Percentiles rank a stretch among this genome's conserved stretches.
Conservation (phyloP, 495 filamentous ascomycete genomes). For the Tuber indicum region DNA sequence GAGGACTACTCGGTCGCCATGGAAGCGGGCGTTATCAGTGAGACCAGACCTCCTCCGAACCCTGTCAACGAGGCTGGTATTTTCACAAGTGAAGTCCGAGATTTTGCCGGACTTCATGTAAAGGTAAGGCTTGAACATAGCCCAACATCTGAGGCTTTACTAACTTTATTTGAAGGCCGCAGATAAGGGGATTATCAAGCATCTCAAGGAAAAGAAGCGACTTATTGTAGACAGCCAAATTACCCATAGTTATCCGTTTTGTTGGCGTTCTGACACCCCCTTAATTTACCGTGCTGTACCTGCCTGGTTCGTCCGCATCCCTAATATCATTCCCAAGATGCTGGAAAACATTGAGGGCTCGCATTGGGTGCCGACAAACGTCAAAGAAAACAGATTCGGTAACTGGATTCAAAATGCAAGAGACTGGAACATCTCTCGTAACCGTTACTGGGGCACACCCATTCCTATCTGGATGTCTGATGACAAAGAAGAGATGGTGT, state of each 20-base stretch:
- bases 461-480: conserved; percentile 89
- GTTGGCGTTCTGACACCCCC: conserved; percentile 90
- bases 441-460: conserved; percentile 96
- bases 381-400: conserved; percentile 85
- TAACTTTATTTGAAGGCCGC: conserved; percentile 50
- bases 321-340: conserved; percentile 80
- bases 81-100: conserved; percentile 72
- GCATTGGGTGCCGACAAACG: conserved; percentile 87
- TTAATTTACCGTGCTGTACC: conserved; percentile 92
- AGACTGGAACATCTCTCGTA: conserved; percentile 95
- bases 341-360: conserved; percentile 80
- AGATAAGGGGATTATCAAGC: conserved; percentile 89
- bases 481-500: conserved; percentile 77
- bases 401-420: conserved; percentile 85
- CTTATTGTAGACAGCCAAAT: conserved; percentile 84
- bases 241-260: conserved; percentile 92
- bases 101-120: conserved; percentile 85
- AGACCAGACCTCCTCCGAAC: conserved; percentile 74
- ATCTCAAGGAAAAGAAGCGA: conserved; percentile 72
- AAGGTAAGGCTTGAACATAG: conserved; percentile 48
- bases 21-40: conserved; percentile 68
- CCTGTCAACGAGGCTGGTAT: conserved; percentile 76
- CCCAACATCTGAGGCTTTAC: not conserved
- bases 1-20: conserved; percentile 88
- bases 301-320: conserved; percentile 90